phyloP scores from a whole-genome alignment of 202 grass and related monocot species.

The Setaria viridis region DNA sequence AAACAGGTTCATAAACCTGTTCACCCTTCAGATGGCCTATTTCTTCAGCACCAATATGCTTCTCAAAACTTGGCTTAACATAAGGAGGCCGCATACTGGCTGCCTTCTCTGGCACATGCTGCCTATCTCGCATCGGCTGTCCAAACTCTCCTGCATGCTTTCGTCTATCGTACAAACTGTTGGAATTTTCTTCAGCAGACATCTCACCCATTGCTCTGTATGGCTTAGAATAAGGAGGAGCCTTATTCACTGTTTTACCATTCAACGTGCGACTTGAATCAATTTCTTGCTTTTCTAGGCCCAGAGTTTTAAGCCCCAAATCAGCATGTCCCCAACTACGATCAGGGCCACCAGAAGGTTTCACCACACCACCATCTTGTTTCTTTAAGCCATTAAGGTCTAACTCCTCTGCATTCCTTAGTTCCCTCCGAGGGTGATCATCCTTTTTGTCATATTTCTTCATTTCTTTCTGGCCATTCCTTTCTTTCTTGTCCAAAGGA shows the following conservation, averaged over 20 bases:
- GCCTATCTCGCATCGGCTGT: constrained; percentile 37
- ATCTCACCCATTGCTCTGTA: constrained; percentile 43
- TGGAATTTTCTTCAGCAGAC: constrained; percentile 50
- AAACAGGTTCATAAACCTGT: constrained; percentile 51
- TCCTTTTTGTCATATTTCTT: constrained; percentile 56
- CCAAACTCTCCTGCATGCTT: constrained; percentile 40
- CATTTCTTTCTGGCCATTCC: constrained; percentile 48
- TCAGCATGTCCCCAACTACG: constrained; percentile 53
- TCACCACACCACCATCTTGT: constrained; percentile 42
- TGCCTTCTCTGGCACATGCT: constrained; percentile 53
- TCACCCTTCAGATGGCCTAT: constrained; percentile 33
- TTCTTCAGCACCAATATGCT: constrained; percentile 23
- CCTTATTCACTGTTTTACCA: constrained; percentile 63
- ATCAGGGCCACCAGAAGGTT: constrained; percentile 52
- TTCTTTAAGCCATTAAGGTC: constrained; percentile 65
- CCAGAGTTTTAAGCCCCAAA: constrained; percentile 55
- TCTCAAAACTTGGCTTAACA: constrained; percentile 53
- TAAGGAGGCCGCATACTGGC: constrained; percentile 76
- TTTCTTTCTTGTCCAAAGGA: constrained; percentile 42
- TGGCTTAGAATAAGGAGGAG: constrained; percentile 78
- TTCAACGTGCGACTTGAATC: constrained; percentile 52
- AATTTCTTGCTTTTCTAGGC: constrained; percentile 56
- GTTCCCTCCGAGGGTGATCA: constrained; percentile 45
- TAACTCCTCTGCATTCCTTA: constrained; percentile 42
- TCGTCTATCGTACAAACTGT: constrained; percentile 21